These are phyloP conservation scores for Colletotrichum tabaci DNA, from an alignment of 2,329 filamentous ascomycete genomes.

Conservation along the genomic window DNA sequence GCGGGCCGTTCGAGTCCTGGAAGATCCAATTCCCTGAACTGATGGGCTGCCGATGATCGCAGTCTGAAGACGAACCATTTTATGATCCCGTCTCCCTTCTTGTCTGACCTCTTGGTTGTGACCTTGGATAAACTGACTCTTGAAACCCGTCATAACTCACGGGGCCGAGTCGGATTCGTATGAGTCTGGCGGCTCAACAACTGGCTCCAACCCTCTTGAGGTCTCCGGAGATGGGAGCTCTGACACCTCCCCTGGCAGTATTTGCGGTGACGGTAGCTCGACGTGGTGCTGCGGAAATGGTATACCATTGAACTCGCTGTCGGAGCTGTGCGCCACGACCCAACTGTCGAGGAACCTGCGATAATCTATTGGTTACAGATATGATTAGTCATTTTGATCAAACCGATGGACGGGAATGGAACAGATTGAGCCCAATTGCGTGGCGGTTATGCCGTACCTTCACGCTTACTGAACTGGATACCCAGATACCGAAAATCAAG, in stretches of 20 bases:
- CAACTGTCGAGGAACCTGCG: conserved; percentile 63
- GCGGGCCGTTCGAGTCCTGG: not conserved
- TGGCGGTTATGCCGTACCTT: conserved; percentile 54
- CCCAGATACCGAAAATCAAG: conserved; percentile 64
- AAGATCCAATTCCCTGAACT: not conserved
- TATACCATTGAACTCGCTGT: conserved; percentile 62
- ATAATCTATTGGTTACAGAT: conserved; percentile 54
- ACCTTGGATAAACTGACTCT: not conserved
- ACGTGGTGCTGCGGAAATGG: conserved; percentile 62
- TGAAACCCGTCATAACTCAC: conserved; percentile 18
- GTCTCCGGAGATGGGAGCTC: conserved; percentile 42
- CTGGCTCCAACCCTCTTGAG: conserved; percentile 47
- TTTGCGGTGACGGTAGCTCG: conserved; percentile 63
- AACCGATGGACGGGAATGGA: not conserved
- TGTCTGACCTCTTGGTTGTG: not conserved
- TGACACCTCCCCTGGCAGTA: conserved; percentile 51
- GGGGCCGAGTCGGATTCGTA: conserved; percentile 38
- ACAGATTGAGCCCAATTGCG: not conserved
- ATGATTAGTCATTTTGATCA: conserved; percentile 5
- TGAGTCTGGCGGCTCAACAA: conserved; percentile 48
- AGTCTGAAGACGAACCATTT: not conserved
- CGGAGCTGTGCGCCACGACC: conserved; percentile 61
- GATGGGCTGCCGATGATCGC: not conserved
- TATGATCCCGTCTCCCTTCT: no score
- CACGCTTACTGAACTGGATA: conserved; percentile 64